Base-by-base conservation (phyloP, 306 rosid species). In the Oxytropis ochrocephala region DNA sequence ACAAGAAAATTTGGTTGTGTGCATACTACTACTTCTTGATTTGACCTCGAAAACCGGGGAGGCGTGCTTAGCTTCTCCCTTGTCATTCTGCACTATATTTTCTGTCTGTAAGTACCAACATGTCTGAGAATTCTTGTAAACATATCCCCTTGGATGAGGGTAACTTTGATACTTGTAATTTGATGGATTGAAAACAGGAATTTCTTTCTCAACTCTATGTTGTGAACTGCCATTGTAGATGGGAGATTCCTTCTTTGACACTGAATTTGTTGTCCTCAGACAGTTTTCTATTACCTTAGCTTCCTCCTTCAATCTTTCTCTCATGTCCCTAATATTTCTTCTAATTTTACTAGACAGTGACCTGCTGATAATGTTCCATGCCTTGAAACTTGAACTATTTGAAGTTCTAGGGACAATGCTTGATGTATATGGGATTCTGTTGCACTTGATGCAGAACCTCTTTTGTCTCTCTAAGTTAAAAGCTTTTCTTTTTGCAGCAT, bases 231-330 rank as follows among this genome's bases (percentile, higher is more conserved):
- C 72, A 75, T 53, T 66, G 18, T 79, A 83, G 2, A 76, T 70
- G 1, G 90, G 78, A 32, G 86, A 73, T 74, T 86, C 90, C 46
- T 58, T 81, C 67, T 73, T 70, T 13, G 87, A 24, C 69, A 83
- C 32, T 33, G 85, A 82, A 35, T 84, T 94, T 44, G n/a, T n/a
- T n/a, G 75, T 62, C 46, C 66, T 68, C 72, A 90, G 46, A 56
- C 97, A 94, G 24, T 79, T 91, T 77, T 94, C 92, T 36, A 90
- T 94, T 77, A 94, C 98, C 77, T 62, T 87, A 2, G 87, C 81
- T 30, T 94, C 98, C 47, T 94, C 95, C 79, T 80, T 85, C 33
- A 94, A 75, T 54, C 81, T 85, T 51, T 88, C 96, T 78, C 89
- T 85, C 18, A 88, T 67, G 11, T 84, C 87, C 60, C 59, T 82